Conservation (phyloP, 2,329 filamentous ascomycete genomes). For the Microsporum ferrugineum region DNA sequence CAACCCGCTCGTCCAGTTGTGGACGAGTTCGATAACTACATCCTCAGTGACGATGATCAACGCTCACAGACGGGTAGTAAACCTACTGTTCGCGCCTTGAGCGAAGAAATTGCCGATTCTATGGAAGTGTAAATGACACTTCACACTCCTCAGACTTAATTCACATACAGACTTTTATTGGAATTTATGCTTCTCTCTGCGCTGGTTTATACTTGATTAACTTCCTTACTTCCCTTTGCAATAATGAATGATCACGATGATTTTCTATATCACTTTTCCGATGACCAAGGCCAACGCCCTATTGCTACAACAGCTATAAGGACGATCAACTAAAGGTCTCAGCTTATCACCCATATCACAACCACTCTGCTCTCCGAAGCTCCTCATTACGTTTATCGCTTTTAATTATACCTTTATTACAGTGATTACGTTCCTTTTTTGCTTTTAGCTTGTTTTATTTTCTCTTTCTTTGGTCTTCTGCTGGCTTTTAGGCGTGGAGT, state of each 20-base stretch:
- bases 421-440: not conserved
- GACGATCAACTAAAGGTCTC: not conserved
- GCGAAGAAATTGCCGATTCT: conserved; percentile 42
- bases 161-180: not conserved
- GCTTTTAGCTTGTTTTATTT: not conserved
- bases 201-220: not conserved
- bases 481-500: conserved; percentile 2
- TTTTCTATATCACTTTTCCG: not conserved
- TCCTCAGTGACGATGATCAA: conserved; percentile 36
- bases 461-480: not conserved
- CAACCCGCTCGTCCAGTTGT: conserved; percentile 21
- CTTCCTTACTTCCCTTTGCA: not conserved
- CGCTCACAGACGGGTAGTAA: conserved; percentile 30
- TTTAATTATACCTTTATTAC: not conserved
- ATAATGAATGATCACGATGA: not conserved
- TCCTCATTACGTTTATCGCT: not conserved
- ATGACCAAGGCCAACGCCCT: not conserved
- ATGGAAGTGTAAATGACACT: conserved; percentile 38
- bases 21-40: conserved; percentile 34
- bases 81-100: conserved; percentile 40
- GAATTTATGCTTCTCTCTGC: not conserved
- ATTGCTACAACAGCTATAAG: not conserved
- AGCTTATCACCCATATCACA: not conserved
- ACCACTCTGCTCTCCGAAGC: not conserved
- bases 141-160: not conserved